A percentile compares a stretch with the other conserved stretches of the same genome.
Evolutionary conservation across 2,329 filamentous ascomycete genomes (phyloP).

Genomic region (Penicillium glabrum): DNA sequence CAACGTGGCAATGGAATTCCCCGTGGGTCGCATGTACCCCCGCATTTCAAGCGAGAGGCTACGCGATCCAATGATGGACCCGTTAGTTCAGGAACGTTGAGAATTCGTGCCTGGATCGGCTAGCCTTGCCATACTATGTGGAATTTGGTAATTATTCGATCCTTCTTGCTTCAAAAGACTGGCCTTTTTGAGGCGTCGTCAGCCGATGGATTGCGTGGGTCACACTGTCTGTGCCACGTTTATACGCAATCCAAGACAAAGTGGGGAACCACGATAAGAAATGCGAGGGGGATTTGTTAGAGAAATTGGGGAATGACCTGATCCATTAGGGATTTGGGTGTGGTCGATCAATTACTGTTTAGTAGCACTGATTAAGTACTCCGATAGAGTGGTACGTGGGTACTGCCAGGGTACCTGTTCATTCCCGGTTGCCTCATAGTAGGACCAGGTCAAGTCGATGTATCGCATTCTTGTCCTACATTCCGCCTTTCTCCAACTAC

Average conservation of each 20-base stretch:
- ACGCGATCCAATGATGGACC: background rate
- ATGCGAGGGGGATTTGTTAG: background rate
- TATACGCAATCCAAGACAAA: background rate
- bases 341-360: background rate
- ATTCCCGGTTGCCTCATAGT: background rate
- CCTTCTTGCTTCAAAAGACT: background rate
- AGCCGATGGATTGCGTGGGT: constrained; percentile 1
- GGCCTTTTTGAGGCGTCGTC: background rate
- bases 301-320: background rate
- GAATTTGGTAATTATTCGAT: background rate
- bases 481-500: background rate
- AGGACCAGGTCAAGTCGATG: background rate
- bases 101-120: background rate
- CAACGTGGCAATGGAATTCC: background rate
- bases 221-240: constrained; percentile 5
- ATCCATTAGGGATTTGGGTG: background rate
- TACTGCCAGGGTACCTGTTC: background rate
- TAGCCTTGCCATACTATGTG: background rate
- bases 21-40: background rate
- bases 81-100: background rate
- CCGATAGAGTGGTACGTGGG: background rate
- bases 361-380: no score
- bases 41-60: background rate
- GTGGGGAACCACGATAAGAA: background rate
- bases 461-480: constrained; percentile 2